Conservation (phyloP, 164 flowering plant species). For the Euptelea pleiosperma region DNA sequence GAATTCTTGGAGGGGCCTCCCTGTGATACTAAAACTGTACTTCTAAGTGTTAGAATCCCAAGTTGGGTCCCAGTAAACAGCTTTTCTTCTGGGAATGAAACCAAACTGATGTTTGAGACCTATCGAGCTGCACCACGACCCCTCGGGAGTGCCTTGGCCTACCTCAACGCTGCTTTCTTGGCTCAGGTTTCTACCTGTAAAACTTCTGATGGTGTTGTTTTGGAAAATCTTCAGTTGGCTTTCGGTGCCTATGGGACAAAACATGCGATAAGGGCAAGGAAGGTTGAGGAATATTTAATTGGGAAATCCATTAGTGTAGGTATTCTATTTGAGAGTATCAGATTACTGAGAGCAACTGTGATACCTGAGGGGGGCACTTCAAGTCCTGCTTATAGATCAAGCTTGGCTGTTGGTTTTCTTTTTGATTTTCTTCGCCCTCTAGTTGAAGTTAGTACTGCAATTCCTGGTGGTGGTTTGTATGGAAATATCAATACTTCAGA, state of each 20-base stretch:
- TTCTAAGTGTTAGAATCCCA: conserved; percentile 62
- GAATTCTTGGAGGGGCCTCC: conserved; percentile 68
- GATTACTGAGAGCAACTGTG: conserved; percentile 43
- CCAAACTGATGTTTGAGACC: conserved; percentile 58
- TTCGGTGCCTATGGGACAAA: conserved; percentile 83
- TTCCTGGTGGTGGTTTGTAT: conserved; percentile 18
- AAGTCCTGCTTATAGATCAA: conserved; percentile 58
- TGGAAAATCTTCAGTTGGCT: conserved; percentile 56
- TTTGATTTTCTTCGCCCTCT: conserved; percentile 25
- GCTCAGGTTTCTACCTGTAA: conserved; percentile 43
- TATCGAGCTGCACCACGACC: conserved; percentile 89
- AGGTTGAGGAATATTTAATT: conserved; percentile 54
- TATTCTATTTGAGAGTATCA: conserved; percentile 52
- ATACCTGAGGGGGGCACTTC: conserved; percentile 59
- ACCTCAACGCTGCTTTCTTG: conserved; percentile 81
- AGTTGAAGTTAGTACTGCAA: conserved; percentile 5
- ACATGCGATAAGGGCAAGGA: conserved; percentile 68
- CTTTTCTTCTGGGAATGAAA: conserved; percentile 14
- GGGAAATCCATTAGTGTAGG: conserved; percentile 44
- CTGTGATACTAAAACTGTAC: conserved; percentile 42
- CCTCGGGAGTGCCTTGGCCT: conserved; percentile 78
- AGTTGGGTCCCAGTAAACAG: conserved; percentile 21
- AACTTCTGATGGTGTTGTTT: conserved; percentile 20
- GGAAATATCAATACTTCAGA: conserved; percentile 9
- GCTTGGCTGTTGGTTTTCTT: conserved; percentile 76